phyloP scores from a whole-genome alignment of 2,329 filamentous ascomycete species.

The Onygenales sp. region DNA sequence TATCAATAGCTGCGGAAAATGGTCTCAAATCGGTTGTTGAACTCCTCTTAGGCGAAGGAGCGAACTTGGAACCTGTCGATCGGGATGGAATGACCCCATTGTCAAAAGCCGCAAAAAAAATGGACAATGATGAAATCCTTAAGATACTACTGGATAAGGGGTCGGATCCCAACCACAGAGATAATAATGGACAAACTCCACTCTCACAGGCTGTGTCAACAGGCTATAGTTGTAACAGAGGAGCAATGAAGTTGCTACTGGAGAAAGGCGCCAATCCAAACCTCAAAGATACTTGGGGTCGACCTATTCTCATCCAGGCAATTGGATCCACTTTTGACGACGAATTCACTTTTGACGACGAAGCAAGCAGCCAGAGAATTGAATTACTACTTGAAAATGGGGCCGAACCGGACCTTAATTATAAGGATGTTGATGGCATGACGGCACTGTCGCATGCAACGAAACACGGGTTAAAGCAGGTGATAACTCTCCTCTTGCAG shows the following conservation, averaged over 20 bases:
- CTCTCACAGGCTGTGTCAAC: conserved; percentile 2
- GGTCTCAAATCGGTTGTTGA: conserved; percentile 2
- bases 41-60: not conserved
- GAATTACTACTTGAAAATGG: too few relatives aligned
- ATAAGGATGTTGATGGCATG: not conserved
- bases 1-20: conserved; percentile 5
- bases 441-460: not conserved
- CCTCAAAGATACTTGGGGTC: not conserved
- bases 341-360: too few relatives aligned
- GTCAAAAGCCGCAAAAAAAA: too few relatives aligned
- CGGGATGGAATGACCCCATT: not conserved
- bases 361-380: too few relatives aligned
- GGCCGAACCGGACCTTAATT: not conserved
- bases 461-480: not conserved
- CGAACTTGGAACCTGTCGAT: too few relatives aligned
- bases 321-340: too few relatives aligned
- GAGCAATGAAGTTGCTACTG: not conserved
- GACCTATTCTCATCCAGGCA: not conserved
- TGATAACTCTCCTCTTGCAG: not conserved
- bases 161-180: conserved; percentile 3
- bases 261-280: not conserved
- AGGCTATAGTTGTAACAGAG: not conserved
- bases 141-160: not conserved
- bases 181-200: not conserved
- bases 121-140: not conserved